Evolutionary conservation across 345 rosid genomes (phyloP).

Genomic region (Trapa bicornis): DNA sequence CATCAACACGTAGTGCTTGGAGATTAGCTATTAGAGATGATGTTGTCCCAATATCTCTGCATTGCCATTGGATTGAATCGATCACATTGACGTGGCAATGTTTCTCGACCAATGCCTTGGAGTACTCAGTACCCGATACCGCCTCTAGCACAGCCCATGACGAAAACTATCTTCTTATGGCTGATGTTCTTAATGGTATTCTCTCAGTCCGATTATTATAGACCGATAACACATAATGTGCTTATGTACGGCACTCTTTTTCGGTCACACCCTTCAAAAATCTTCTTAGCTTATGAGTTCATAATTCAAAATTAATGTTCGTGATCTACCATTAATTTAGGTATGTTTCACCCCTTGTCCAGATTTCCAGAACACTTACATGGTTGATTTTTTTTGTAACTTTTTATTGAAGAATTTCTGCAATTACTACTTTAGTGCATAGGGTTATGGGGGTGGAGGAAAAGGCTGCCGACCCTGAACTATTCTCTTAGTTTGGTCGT

Average conservation of each 20-base stretch:
- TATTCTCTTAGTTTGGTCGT: constrained; percentile 3
- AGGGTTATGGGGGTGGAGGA: not conserved
- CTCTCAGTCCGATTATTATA: not conserved
- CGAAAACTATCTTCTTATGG: constrained; percentile 35
- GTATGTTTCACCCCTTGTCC: too few relatives aligned
- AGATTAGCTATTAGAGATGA: constrained; percentile 28
- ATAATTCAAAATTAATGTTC: too few relatives aligned
- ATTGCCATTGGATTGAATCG: constrained; percentile 18
- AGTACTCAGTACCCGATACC: constrained; percentile 55
- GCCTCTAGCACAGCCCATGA: constrained; percentile 60
- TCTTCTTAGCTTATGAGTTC: too few relatives aligned
- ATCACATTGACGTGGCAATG: constrained; percentile 46
- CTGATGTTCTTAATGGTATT: constrained; percentile 11
- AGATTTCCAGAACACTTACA: not conserved
- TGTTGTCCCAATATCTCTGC: constrained; percentile 32
- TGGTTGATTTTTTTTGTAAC: not conserved
- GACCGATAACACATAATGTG: not conserved
- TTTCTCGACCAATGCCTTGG: constrained; percentile 44
- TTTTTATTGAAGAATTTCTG: not conserved
- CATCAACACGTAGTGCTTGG: constrained; percentile 32
- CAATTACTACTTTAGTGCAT: not conserved
- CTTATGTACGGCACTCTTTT: not conserved
- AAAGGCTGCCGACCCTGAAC: not conserved
- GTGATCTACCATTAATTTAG: too few relatives aligned
- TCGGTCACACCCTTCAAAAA: too few relatives aligned